Conservation (phyloP, 495 filamentous ascomycete genomes). For the Aspergillus hancockii region DNA sequence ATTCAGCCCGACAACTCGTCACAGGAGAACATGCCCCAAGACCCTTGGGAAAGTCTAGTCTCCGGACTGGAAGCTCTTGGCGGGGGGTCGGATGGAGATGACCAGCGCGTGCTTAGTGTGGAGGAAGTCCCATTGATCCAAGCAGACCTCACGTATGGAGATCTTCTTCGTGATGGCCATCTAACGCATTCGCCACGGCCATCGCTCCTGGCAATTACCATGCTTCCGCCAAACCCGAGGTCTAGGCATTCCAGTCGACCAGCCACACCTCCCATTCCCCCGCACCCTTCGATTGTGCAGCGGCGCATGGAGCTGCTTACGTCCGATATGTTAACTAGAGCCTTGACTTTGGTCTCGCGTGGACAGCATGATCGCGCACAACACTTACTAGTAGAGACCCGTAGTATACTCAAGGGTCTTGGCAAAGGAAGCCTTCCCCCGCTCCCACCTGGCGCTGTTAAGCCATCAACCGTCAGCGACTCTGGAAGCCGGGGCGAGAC, state of each 20-base stretch:
- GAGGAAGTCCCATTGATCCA: conserved; percentile 96
- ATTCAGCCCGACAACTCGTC: conserved; percentile 87
- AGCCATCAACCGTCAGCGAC: conserved; percentile 36
- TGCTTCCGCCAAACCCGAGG: conserved; percentile 76
- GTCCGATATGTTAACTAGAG: conserved; percentile 95
- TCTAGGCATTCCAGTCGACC: conserved; percentile 60
- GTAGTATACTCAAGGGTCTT: conserved; percentile 92
- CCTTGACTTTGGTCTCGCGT: conserved; percentile 85
- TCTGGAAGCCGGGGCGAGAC: conserved; percentile 40
- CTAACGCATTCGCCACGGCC: conserved; percentile 85
- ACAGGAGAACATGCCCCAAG: conserved; percentile 84
- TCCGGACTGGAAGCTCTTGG: conserved; percentile 94
- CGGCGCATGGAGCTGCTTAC: conserved; percentile 97
- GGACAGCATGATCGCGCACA: conserved; percentile 92
- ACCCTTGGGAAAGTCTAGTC: conserved; percentile 95
- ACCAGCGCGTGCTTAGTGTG: conserved; percentile 78
- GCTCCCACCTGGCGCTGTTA: conserved; percentile 60
- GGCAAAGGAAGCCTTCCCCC: conserved; percentile 94
- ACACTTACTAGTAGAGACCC: conserved; percentile 87
- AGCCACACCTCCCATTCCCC: conserved; percentile 82
- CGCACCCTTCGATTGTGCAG: conserved; percentile 93
- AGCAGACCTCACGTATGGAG: conserved; percentile 90
- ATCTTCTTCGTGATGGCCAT: conserved; percentile 89
- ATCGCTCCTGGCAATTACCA: conserved; percentile 94
- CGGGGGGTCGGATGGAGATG: conserved; percentile 86